Base-by-base conservation (phyloP, 805 yeast genomes). In the Yamadazyma tumulicola region DNA sequence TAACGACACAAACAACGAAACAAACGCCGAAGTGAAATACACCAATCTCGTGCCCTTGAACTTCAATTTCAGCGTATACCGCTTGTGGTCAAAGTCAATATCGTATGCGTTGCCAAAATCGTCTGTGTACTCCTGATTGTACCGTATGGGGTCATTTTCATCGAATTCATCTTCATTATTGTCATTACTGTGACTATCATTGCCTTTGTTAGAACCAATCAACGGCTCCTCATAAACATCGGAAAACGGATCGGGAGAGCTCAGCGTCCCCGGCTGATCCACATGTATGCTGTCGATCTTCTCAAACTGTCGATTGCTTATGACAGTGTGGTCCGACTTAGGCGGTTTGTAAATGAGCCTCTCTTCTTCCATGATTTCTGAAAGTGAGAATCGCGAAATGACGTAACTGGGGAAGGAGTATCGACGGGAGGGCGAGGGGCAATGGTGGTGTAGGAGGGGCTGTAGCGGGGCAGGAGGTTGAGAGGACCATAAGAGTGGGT, bases 11-110 rank as follows among this genome's bases (percentile, higher is more conserved):
- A 66, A 66, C 11, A 66, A 46, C 31, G 72, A 66, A 6, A 67
- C 70, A 42, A 66, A 67, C 5, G 67, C 72, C 3, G 71, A 63
- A 6, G 71, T 67, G 49, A 65, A 65, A 44, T 67, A 66, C 15
- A 67, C 71, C 32, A 67, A 46, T 26, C 52, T 43, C 29, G 48
- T 61, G 19, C 72, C 72, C 45, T 66, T 67, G 47, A 67, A 64
- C 31, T 31, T 36, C 8, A 61, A 46, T 28, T 47, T 47, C 11
- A 46, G 39, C 2, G 69, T 62, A 42, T 65, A 65, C 15, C 42
- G 40, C 31, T 52, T 51, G 13, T 57, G 50, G 41, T 66, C 54
- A 35, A 66, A 67, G 41, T 67, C 62, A 6, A 67, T 46, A 14
- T 47, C 55, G 39, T 67, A 67, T 7, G 32, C 20, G 31, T 63